Evolutionary conservation across 306 rosid species (phyloP), one percentile per base, ranked within the genome.

Genomic region (Inga leiocalycina): DNA sequence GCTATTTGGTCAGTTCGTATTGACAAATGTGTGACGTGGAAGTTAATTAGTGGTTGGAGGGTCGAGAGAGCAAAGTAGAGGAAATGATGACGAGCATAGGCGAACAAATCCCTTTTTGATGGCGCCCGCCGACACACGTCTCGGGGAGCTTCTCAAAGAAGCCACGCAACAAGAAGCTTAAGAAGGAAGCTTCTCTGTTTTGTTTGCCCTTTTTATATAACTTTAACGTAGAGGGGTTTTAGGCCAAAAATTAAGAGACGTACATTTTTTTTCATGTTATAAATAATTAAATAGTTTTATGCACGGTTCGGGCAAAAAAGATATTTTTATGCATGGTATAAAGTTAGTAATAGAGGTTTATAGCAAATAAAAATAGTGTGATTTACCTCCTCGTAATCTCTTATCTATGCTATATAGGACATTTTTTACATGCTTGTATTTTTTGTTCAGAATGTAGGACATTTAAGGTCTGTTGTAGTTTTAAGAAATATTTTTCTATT

Each of bases 141-240:
- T 75, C n/a, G 35, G 35, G 32, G 30, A 82, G 84, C 95, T 90
- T 93, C 83, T 86, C 64, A 74, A 57, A 67, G 84, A 91, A 91
- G 92, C 83, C 87, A 88, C 92, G 87, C 95, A 89, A 91, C n/a
- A 8, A 61, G 71, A 85, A 32, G 71, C 97, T 90, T 93, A 61
- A 8, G 67, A 80, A 10, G n/a, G 77, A 93, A 93, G 97, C 82
- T 85, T 74, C 30, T 6, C n/a, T 0, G 41, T 65, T 30, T 22
- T 32, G 41, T 65, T 65, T 65, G 39, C 20, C 43, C 15, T 64
- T 64, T 65, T 6, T 15, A 30, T 37, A 17, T 17, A 16, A 78
- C 83, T 83, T 87, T 84, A 77, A 66, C 71, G 71, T 66, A 56
- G 0, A 2, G 10, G 64, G n/a, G 65, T 59, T 59, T 59, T 59